These are phyloP conservation scores for Candida odintsovae DNA, from an alignment of 805 yeast genomes.

Conservation along the genomic window DNA sequence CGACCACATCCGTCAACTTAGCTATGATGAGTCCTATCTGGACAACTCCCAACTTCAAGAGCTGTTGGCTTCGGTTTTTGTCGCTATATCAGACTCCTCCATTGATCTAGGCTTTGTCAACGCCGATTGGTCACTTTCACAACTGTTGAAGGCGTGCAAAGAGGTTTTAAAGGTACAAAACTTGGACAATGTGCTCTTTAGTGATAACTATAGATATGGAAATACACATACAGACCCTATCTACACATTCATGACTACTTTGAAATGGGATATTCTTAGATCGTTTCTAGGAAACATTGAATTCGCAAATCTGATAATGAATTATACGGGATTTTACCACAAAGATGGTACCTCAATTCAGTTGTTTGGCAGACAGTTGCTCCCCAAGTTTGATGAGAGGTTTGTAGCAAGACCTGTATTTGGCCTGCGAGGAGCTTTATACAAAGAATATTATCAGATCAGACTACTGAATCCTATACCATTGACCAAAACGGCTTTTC, in stretches of 20 bases:
- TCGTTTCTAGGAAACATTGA: conserved; percentile 6
- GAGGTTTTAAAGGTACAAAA: not conserved
- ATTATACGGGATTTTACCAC: conserved; percentile 7
- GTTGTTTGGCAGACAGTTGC: conserved; percentile 11
- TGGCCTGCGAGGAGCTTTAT: conserved; percentile 11
- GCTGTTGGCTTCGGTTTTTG: not conserved
- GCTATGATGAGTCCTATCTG: not conserved
- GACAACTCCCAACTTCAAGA: not conserved
- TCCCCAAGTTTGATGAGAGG: not conserved
- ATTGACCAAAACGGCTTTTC: not conserved
- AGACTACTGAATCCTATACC: conserved; percentile 11
- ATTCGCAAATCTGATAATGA: conserved; percentile 11
- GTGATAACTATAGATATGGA: not conserved
- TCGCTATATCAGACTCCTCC: not conserved
- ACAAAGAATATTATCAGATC: conserved; percentile 2
- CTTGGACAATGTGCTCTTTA: not conserved
- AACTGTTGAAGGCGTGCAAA: not conserved
- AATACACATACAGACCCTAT: conserved; percentile 32
- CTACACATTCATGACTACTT: conserved; percentile 35
- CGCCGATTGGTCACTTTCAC: not conserved
- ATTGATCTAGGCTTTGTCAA: not conserved
- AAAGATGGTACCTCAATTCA: conserved; percentile 6
- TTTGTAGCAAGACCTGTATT: not conserved
- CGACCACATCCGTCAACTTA: not conserved
- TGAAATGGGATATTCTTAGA: conserved; percentile 34